phyloP scores from a whole-genome alignment of 2,329 filamentous ascomycete species.

The Fusarium sp. region DNA sequence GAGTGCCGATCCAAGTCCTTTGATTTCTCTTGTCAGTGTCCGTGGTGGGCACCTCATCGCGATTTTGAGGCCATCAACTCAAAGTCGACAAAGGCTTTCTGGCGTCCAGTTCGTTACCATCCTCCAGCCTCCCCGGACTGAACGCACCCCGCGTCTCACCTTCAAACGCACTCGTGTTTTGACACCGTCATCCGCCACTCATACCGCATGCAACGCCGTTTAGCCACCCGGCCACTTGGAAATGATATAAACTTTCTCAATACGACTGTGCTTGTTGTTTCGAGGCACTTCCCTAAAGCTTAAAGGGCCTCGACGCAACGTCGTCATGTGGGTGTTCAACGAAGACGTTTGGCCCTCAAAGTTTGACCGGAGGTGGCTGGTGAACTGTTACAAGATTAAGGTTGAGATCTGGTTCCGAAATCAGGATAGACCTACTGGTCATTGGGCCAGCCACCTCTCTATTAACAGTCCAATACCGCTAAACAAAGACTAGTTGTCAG shows the following conservation, averaged over 20 bases:
- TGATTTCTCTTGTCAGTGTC: constrained; percentile 27
- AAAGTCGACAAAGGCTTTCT: not conserved
- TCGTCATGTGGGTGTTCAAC: constrained; percentile 10
- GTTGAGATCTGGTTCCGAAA: constrained; percentile 32
- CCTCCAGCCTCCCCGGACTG: constrained; percentile 20
- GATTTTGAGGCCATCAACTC: not conserved
- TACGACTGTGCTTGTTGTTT: constrained; percentile 18
- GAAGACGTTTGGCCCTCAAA: constrained; percentile 12
- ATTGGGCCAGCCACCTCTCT: constrained; percentile 2
- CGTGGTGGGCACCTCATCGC: constrained; percentile 1
- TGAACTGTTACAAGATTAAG: constrained; percentile 20
- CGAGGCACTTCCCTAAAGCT: constrained; percentile 2
- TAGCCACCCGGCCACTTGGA: constrained; percentile 22
- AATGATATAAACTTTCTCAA: constrained; percentile 12
- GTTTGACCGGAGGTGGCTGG: constrained; percentile 12
- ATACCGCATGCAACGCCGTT: constrained; percentile 10
- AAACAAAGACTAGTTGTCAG: constrained; percentile 7
- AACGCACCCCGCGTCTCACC: constrained; percentile 31
- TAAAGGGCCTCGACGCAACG: not conserved
- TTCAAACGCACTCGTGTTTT: constrained; percentile 35
- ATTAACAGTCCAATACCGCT: constrained; percentile 1
- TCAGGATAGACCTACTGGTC: constrained; percentile 21
- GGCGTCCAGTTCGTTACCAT: not conserved
- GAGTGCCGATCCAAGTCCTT: constrained; percentile 38
- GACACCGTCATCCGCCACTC: constrained; percentile 23